Percentiles rank a stretch among this genome's conserved stretches.
Evolutionary conservation across 2,329 filamentous ascomycete genomes (phyloP).

Genomic region (Aspergillus luchuensis): DNA sequence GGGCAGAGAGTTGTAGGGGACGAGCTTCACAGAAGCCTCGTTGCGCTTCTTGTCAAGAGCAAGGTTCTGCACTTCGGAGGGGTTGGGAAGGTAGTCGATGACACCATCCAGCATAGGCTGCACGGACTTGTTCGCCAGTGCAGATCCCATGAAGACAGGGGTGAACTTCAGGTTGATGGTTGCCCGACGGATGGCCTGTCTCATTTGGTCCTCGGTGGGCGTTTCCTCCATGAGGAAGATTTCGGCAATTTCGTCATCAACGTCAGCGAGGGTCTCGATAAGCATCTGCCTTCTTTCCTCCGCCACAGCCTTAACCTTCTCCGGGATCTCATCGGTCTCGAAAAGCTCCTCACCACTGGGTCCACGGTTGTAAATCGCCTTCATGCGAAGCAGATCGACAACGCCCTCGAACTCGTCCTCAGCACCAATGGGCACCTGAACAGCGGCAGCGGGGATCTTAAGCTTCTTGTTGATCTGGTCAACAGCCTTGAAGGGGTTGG

Average conservation of each 20-base stretch:
- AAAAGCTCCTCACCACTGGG: conserved; percentile 75
- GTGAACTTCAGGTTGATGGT: conserved; percentile 91
- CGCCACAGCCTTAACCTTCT: conserved; percentile 72
- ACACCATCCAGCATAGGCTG: conserved; percentile 97
- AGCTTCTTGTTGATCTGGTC: conserved; percentile 98
- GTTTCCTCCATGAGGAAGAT: conserved; percentile 85
- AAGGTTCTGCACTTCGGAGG: conserved; percentile 82
- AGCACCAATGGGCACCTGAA: conserved; percentile 90
- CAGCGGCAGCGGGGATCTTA: conserved; percentile 85
- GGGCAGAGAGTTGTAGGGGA: conserved; percentile 89
- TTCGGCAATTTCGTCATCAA: conserved; percentile 97
- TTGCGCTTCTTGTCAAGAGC: conserved; percentile 79
- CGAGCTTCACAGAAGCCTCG: conserved; percentile 80
- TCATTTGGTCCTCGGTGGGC: conserved; percentile 80
- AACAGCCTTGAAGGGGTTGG: conserved; percentile 95
- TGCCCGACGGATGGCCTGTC: conserved; percentile 84
- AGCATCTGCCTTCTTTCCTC: conserved; percentile 81
- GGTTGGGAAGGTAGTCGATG: conserved; percentile 93
- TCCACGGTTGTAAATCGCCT: conserved; percentile 89
- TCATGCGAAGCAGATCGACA: conserved; percentile 89
- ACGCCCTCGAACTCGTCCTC: conserved; percentile 93
- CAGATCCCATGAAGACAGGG: conserved; percentile 94
- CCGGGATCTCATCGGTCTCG: conserved; percentile 77
- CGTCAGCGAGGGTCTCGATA: conserved; percentile 93
- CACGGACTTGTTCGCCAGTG: conserved; percentile 88